Evolutionary conservation across 768 basidiomycete species (phyloP).

Genomic region (Tylopilus sp.): DNA sequence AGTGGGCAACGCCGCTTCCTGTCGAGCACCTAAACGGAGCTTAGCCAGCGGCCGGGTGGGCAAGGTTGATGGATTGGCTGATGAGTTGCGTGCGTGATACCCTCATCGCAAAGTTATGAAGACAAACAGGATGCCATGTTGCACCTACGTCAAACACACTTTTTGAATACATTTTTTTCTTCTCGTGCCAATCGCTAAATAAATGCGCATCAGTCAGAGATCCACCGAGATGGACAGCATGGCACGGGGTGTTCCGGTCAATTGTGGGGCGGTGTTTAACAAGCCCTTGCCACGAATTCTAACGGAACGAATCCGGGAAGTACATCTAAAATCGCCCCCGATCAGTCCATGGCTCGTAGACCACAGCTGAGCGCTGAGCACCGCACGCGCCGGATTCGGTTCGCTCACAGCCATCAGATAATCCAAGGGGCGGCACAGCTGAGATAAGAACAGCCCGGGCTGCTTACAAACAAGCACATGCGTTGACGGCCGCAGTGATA

Average conservation of each 20-base stretch:
- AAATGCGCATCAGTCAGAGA: constrained; percentile 8
- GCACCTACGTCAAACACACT: constrained; percentile 2
- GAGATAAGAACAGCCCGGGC: constrained; percentile 3
- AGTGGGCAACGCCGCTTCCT: constrained; percentile 13
- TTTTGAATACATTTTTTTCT: background rate
- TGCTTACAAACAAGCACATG: constrained; percentile 2
- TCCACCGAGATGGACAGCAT: constrained; percentile 5
- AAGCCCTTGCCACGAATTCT: constrained; percentile 18
- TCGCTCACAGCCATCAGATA: constrained; percentile 18
- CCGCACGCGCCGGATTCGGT: constrained; percentile 11
- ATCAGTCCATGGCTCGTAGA: constrained; percentile 24
- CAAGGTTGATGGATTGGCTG: constrained; percentile 8
- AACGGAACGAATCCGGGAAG: constrained; percentile 17
- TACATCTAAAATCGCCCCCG: constrained; percentile 21
- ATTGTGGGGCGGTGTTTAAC: constrained; percentile 23
- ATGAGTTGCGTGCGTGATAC: constrained; percentile 9
- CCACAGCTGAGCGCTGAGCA: constrained; percentile 27
- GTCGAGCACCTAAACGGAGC: constrained; percentile 22
- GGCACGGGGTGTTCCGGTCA: constrained; percentile 5
- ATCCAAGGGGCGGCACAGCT: constrained; percentile 4
- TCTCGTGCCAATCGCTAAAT: constrained; percentile 17
- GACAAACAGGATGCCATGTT: constrained; percentile 8
- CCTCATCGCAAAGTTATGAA: constrained; percentile 10
- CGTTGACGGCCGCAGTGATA: constrained; percentile 16
- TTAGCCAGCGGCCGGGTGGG: constrained; percentile 19